Evolutionary conservation across 352 stramenopile genomes (phyloP), one percentile per base, ranked within the genome.

Genomic region (Globisporangium spinosum): DNA sequence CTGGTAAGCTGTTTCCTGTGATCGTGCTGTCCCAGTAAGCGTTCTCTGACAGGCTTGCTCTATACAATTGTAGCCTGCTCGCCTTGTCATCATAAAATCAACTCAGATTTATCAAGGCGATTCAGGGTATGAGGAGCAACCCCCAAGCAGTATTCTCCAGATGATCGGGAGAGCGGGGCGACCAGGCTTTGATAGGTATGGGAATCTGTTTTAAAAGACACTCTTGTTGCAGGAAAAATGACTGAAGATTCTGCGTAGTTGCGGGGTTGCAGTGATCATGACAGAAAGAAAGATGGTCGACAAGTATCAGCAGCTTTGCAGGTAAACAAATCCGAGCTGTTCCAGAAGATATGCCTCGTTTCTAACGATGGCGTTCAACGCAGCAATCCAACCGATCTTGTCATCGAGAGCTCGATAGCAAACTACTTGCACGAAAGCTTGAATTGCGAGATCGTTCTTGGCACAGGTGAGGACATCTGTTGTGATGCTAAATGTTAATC

Each of bases 111-210:
- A 82, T 32, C 61, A 78, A 58, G 76, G 75, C 17, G 38, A 34
- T 3, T 12, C 47, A 12, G 68, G 67, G 10, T 80, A 78, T 51
- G 34, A 64, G 20, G 72, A 80, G 10, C 77, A 79, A 23, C 58
- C 67, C 17, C 47, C 63, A 17, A 70, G 64, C 9, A 72, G 32
- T 38, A 60, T 84, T 32, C 54, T 84, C 12, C 77, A 84, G 56
- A 84, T 84, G 73, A 75, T 78, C 47, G 77, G 75, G 57, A 69
- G 77, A 63, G 77, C 77, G 59, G 77, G 77, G 20, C 62, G 77
- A 10, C 60, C 68, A 15, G 65, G 77, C 22, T 70, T 71, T 15
- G 77, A 82, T 43, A 75, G 57, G 77, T 83, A 58, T 25, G 62
- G 7, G 71, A 13, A 15, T 43, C 45, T 51, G 43, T 27, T 38